Base-by-base conservation (phyloP, 495 filamentous ascomycete genomes). In the Penicillium diatomitis region DNA sequence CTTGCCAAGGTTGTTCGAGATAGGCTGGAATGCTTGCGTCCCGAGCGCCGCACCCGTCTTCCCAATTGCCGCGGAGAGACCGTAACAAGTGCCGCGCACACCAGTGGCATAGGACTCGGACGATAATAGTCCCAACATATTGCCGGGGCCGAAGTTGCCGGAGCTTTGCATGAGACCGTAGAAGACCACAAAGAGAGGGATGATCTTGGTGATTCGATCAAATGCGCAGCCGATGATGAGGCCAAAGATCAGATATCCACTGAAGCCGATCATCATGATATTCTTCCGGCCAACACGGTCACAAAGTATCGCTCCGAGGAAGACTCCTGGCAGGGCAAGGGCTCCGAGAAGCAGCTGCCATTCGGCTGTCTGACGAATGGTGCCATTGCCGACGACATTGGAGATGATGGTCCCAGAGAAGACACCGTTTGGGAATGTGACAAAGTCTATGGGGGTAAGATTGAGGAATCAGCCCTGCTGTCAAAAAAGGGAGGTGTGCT, bases 231-330 rank as follows among this genome's bases (percentile, higher is more conserved):
- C 73, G 28, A 78, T 75, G 41, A 77, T 75, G 5, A 79, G 56
- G 0, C 76, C 75, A 37, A 78, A 76, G 40, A 79, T 46, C 10
- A 76, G 55, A 27, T 76, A 76, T n/a, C 73, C 71, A 28, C 56
- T 65, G 51, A 77, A 79, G 2, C 74, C 76, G 7, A 79, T 52
- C 70, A 77, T 77, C 73, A 76, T 77, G n/a, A 69, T 69, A 4
- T 67, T 61, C 45, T 75, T 75, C 0, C 76, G 66, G 4, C 75
- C 76, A 11, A 77, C 50, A 3, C 53, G 48, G 40, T 77, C 67
- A 46, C 71, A 75, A 2, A 78, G 66, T 11, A 56, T 53, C 0
- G 74, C 75, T 6, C 75, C 75, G 47, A 79, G 53, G 50, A 78
- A 67, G 10, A 76, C 73, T 6, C 75, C 75, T 0, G 75, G 75